phyloP scores from a whole-genome alignment of 2,329 filamentous ascomycete species.

The Stagonosporopsis rhizophila region DNA sequence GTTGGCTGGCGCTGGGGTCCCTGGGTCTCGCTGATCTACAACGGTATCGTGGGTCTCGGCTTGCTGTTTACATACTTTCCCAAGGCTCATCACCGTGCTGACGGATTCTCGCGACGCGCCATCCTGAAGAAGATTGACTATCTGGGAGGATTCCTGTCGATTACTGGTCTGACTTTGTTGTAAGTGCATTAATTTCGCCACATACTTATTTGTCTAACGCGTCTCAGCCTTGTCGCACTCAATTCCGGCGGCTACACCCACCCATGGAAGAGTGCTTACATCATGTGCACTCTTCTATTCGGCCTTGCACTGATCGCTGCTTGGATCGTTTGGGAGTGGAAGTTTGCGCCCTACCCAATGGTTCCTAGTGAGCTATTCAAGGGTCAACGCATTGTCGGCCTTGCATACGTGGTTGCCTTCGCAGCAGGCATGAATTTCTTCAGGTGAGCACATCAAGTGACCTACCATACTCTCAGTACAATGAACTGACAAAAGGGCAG shows the following conservation, averaged over 20 bases:
- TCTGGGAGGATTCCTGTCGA: slow-evolving; percentile 39
- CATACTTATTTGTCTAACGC: background rate
- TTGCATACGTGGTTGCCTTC: slow-evolving; percentile 45
- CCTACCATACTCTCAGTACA: background rate
- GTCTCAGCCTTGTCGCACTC: slow-evolving; percentile 47
- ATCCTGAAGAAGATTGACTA: slow-evolving; percentile 46
- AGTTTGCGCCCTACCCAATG: slow-evolving; percentile 50
- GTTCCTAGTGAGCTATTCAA: slow-evolving; percentile 48
- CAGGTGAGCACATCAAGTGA: slow-evolving; percentile 3
- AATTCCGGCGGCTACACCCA: slow-evolving; percentile 52
- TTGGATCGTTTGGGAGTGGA: slow-evolving; percentile 49
- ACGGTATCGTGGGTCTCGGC: slow-evolving; percentile 40
- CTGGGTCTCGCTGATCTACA: slow-evolving; percentile 46
- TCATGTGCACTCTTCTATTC: slow-evolving; percentile 46
- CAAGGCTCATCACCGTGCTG: slow-evolving; percentile 39
- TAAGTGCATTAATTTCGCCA: slow-evolving; percentile 14
- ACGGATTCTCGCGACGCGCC: slow-evolving; percentile 39
- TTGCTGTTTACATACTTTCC: slow-evolving; percentile 44
- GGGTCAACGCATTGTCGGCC: slow-evolving; percentile 41
- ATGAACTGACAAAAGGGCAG: slow-evolving; percentile 4
- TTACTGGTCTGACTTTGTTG: slow-evolving; percentile 44
- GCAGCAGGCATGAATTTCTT: slow-evolving; percentile 47
- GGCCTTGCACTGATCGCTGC: slow-evolving; percentile 44
- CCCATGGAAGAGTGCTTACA: slow-evolving; percentile 49
- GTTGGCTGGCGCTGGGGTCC: slow-evolving; percentile 46